Conservation (phyloP, 805 yeast species). For the Debaryomyces tyrocola region DNA sequence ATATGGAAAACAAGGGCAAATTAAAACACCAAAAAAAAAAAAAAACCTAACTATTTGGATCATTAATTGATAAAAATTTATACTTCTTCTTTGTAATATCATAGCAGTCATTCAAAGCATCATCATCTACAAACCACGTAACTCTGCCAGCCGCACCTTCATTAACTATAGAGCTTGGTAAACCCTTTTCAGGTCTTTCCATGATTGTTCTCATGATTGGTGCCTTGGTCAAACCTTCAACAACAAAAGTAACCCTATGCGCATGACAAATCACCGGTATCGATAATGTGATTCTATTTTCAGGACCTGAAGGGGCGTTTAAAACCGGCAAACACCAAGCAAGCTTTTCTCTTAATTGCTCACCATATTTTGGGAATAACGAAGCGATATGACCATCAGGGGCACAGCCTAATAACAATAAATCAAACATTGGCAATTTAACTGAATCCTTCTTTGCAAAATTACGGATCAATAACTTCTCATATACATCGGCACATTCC, state of each 20-base stretch:
- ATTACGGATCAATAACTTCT: constrained; percentile 78
- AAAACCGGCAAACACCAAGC: constrained; percentile 96
- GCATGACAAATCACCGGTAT: constrained; percentile 95
- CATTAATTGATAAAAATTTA: constrained; percentile 48
- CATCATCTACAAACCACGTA: constrained; percentile 96
- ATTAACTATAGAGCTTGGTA: constrained; percentile 90
- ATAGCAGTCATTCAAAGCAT: constrained; percentile 78
- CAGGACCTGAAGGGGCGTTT: constrained; percentile 88
- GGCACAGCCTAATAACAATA: constrained; percentile 91
- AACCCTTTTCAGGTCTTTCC: constrained; percentile 96
- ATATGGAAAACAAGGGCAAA: too few relatives aligned
- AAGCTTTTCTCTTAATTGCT: constrained; percentile 79
- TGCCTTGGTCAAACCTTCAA: constrained; percentile 94
- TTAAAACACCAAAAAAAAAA: too few relatives aligned
- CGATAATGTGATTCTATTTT: constrained; percentile 82
- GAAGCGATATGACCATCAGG: constrained; percentile 98
- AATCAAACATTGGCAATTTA: constrained; percentile 90
- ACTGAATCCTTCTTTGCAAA: constrained; percentile 97
- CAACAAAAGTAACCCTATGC: constrained; percentile 89
- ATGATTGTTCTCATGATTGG: constrained; percentile 86
- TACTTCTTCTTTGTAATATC: constrained; percentile 69
- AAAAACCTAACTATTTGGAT: constrained; percentile 1
- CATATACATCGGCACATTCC: constrained; percentile 93
- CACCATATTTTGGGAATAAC: constrained; percentile 87
- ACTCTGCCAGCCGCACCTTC: constrained; percentile 97